These are phyloP conservation scores for Ogataea paradorogensis DNA, from an alignment of 805 yeast species.

Conservation along the genomic window DNA sequence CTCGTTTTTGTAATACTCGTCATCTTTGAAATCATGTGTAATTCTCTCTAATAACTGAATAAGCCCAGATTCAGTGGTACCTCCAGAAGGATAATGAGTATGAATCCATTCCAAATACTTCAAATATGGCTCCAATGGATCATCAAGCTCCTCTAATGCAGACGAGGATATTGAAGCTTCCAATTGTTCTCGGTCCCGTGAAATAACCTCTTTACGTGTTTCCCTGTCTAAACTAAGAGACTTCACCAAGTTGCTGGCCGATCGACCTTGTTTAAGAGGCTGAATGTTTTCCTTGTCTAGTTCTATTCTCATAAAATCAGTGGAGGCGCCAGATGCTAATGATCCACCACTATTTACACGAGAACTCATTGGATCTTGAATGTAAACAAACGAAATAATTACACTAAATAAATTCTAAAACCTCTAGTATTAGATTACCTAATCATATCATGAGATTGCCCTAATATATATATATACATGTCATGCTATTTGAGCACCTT, in stretches of 20 bases:
- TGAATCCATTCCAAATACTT: slow-evolving; percentile 75
- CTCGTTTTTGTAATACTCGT: slow-evolving; percentile 71
- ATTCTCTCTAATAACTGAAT: slow-evolving; percentile 66
- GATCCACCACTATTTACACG: slow-evolving; percentile 12
- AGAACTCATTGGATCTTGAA: slow-evolving; percentile 10
- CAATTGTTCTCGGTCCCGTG: slow-evolving; percentile 40
- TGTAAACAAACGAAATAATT: slow-evolving; percentile 5
- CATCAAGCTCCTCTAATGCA: slow-evolving; percentile 63
- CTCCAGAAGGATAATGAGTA: slow-evolving; percentile 58
- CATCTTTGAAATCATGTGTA: slow-evolving; percentile 64
- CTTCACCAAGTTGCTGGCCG: slow-evolving; percentile 54
- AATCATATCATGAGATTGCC: too few species aligned
- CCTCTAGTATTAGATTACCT: too few species aligned
- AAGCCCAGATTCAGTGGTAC: slow-evolving; percentile 61
- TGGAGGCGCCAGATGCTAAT: slow-evolving; percentile 9
- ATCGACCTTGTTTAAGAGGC: slow-evolving; percentile 65
- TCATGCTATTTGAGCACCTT: slow-evolving; percentile 21
- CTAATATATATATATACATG: slow-evolving; percentile 1
- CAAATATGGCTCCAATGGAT: slow-evolving; percentile 75
- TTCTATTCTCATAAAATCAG: slow-evolving; percentile 42
- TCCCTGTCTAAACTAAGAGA: slow-evolving; percentile 34
- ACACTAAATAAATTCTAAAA: neutral
- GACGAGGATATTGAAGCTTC: slow-evolving; percentile 46
- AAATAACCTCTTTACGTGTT: slow-evolving; percentile 11
- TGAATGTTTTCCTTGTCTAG: slow-evolving; percentile 73